phyloP scores from a whole-genome alignment of 768 basidiomycete genomes.

The Hygrophorus pudorinus region DNA sequence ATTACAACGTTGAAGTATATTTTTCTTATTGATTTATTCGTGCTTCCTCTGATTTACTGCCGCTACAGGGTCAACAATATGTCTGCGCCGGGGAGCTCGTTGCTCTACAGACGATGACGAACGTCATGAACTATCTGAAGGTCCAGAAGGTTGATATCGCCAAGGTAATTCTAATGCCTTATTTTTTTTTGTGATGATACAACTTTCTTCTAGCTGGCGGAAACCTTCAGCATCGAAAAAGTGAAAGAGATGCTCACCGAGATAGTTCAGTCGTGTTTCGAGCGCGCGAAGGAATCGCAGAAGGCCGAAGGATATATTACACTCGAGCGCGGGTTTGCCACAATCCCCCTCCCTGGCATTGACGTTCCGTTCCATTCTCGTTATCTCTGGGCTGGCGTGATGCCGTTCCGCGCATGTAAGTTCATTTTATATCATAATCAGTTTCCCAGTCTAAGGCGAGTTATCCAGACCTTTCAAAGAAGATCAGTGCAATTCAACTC shows the following conservation, averaged over 20 bases:
- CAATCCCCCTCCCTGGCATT: conserved; percentile 91
- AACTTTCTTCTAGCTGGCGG: conserved; percentile 51
- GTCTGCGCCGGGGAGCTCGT: conserved; percentile 97
- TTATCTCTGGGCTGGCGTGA: conserved; percentile 96
- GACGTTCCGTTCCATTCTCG: conserved; percentile 99
- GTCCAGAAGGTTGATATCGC: conserved; percentile 90
- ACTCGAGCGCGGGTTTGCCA: conserved; percentile 94
- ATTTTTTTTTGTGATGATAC: conserved; percentile 4
- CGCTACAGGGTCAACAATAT: conserved; percentile 90
- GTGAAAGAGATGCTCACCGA: conserved; percentile 94
- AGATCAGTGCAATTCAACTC: conserved; percentile 85
- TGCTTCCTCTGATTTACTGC: conserved; percentile 4
- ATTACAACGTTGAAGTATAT: conserved; percentile 84
- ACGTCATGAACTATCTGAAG: conserved; percentile 94
- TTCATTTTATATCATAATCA: conserved; percentile 11
- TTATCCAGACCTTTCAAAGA: conserved; percentile 82
- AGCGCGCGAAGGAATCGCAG: conserved; percentile 69
- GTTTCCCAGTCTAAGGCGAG: conserved; percentile 1
- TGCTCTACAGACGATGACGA: conserved; percentile 88
- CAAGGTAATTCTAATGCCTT: conserved; percentile 39
- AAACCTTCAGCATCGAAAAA: conserved; percentile 81
- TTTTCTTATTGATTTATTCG: background rate
- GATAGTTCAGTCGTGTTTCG: conserved; percentile 77
- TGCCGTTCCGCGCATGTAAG: conserved; percentile 95
- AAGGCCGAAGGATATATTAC: conserved; percentile 76